Evolutionary conservation across 768 basidiomycete genomes (phyloP), one percentile per base, ranked within the genome.

Genomic region (Clavulina sp.): DNA sequence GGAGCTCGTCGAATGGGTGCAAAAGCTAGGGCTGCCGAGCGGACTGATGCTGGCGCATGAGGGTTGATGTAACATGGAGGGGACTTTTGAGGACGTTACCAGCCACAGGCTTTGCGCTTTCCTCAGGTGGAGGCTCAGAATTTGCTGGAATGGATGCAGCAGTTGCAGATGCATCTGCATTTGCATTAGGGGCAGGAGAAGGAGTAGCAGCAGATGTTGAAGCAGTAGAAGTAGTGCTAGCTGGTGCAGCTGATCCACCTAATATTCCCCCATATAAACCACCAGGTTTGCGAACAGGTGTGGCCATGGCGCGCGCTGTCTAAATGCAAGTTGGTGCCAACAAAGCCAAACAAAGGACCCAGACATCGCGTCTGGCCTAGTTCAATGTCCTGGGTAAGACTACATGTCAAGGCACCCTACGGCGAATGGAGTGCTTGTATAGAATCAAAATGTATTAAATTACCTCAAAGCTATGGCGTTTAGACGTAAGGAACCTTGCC

Each of bases 21-120:
- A 60, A 89, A 91, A 18, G 84, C 87, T 57, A 89, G 81, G 13
- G 85, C 76, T 56, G 86, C 81, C 59, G 86, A 89, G 85, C 87
- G 89, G 65, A 78, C 85, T 87, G 23, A 73, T 57, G 4, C 43
- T 28, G 13, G 26, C 43, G 1, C 13, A 26, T 13, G 26, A 46
- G 9, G 26, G 26, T 16, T 13, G 26, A 26, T 46, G 13, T 26
- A 16, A 26, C 9, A 16, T 9, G 16, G 16, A 26, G 13, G 26
- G 13, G 43, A 26, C 9, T 28, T 46, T 46, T 46, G 13, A 16
- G 9, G 9, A 9, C 26, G 43, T 26, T 13, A 16, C 13, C 43
- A 9, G 13, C 13, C 13, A 26, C 13, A 9, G 43, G 24, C 16
- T 46, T 46, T 46, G 26, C 13, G 9, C 43, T 46, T 24, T 46